A percentile compares a stretch with the other conserved stretches of the same genome.
Conservation (phyloP, 1,284 basidiomycete species). For the Rhodotorula sp. region DNA sequence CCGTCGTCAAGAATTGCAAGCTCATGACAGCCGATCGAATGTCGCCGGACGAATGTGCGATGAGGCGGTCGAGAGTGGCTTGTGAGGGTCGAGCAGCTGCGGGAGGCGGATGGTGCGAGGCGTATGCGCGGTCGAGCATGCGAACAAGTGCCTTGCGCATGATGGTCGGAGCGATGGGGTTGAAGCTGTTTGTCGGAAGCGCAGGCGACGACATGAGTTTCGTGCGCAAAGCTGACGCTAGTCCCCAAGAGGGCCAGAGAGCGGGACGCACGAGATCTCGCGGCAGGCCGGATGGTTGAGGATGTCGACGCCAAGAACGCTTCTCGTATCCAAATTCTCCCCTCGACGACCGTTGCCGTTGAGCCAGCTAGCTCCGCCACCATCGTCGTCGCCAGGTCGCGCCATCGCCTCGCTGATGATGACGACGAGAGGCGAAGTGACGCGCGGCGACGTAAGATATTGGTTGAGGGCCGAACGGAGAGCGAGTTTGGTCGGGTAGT, state of each 20-base stretch:
- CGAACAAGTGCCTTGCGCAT: slow-evolving; percentile 72
- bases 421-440: slow-evolving; percentile 69
- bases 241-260: neutral
- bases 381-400: slow-evolving; percentile 54
- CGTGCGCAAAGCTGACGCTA: neutral
- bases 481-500: slow-evolving; percentile 61
- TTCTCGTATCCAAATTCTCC: slow-evolving; percentile 31
- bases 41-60: slow-evolving; percentile 80
- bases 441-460: slow-evolving; percentile 50
- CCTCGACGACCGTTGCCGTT: slow-evolving; percentile 52
- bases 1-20: slow-evolving; percentile 65
- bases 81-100: slow-evolving; percentile 13
- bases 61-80: slow-evolving; percentile 64
- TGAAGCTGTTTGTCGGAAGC: slow-evolving; percentile 58
- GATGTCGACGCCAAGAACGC: slow-evolving; percentile 52
- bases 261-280: slow-evolving; percentile 63
- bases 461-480: slow-evolving; percentile 71
- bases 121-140: slow-evolving; percentile 55
- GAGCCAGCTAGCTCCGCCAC: slow-evolving; percentile 53
- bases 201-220: too few relatives aligned
- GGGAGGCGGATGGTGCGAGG: slow-evolving; percentile 21
- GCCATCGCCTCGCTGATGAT: slow-evolving; percentile 71
- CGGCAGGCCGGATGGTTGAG: slow-evolving; percentile 64
- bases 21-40: slow-evolving; percentile 89
- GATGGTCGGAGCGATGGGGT: slow-evolving; percentile 83